Base-by-base conservation (phyloP, 805 yeast species). In the Saccharomycopsis sp. region DNA sequence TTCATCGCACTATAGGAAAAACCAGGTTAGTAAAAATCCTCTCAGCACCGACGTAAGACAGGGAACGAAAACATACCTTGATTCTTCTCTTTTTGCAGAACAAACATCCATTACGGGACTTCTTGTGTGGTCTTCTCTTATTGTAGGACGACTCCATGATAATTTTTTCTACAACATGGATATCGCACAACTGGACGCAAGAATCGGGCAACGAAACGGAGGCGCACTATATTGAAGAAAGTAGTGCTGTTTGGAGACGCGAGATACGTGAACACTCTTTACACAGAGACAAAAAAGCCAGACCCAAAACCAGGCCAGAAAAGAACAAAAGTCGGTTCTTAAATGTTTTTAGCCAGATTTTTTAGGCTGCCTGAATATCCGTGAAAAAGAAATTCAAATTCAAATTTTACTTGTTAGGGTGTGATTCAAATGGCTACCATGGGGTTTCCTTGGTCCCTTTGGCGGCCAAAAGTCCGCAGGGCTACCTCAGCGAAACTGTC, bases 51-150 rank as follows among this genome's bases (percentile, higher is more conserved):
- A n/a, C n/a, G n/a, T n/a, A n/a, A n/a, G n/a, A n/a, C n/a, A n/a
- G n/a, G n/a, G n/a, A n/a, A n/a, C n/a, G n/a, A n/a, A 50, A 24
- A 54, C 57, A 5, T 24, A 54, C 57, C 55, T 57, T 57, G 20
- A 57, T 53, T 8, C 60, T 16, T 29, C 57, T 57, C 55, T 57
- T 29, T 44, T 57, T 57, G 52, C 60, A 57, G 23, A 46, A 24
- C 16, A 50, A 23, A 34, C 60, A 57, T 7, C 60, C 60, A 44
- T 57, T 57, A n/a, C 60, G 23, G 4, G 60, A 57, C 46, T 57
- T 57, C 23, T 57, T 57, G 29, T 57, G 60, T 20, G 60, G 52
- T 34, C 55, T 37, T 54, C 60, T n/a, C 20, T 51, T 53, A 41
- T 56, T 51, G 18, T 29, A 50, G 16, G 52, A 50, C 50, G 50